phyloP scores from a whole-genome alignment of 2,329 filamentous ascomycete genomes.

The Aaosphaeria arxii region DNA sequence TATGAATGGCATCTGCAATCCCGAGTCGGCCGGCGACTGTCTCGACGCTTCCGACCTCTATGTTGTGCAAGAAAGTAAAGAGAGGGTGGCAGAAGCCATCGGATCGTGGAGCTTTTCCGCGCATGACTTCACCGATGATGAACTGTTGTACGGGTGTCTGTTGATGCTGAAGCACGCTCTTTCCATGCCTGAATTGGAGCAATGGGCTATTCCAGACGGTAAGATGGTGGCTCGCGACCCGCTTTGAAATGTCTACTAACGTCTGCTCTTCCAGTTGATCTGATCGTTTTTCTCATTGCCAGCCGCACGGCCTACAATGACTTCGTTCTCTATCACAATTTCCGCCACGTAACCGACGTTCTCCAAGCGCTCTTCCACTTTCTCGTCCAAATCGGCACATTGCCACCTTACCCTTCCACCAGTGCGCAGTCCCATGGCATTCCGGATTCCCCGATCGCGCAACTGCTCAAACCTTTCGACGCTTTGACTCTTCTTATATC shows the following conservation, averaged over 20 bases:
- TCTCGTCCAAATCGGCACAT: constrained; percentile 72
- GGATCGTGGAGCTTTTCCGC: constrained; percentile 86
- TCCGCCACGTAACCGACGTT: constrained; percentile 94
- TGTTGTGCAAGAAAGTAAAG: constrained; percentile 63
- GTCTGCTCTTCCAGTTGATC: constrained; percentile 57
- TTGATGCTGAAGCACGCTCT: constrained; percentile 89
- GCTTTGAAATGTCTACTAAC: too few species aligned
- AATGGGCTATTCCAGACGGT: constrained; percentile 78
- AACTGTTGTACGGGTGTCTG: constrained; percentile 80
- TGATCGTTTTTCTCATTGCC: constrained; percentile 81
- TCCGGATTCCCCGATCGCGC: constrained; percentile 64
- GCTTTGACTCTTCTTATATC: constrained; percentile 85
- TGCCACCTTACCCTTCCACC: constrained; percentile 63
- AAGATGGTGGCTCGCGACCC: constrained; percentile 31
- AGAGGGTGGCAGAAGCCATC: constrained; percentile 65
- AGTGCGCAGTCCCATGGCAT: constrained; percentile 21
- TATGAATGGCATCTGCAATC: constrained; percentile 84
- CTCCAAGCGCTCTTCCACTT: constrained; percentile 92
- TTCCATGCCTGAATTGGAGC: constrained; percentile 73
- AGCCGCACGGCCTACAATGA: constrained; percentile 93
- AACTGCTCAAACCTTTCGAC: constrained; percentile 80
- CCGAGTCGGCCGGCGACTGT: constrained; percentile 59
- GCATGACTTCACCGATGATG: constrained; percentile 85
- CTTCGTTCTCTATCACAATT: constrained; percentile 97
- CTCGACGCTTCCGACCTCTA: constrained; percentile 63